phyloP scores from a whole-genome alignment of 169 alveolate species.

The Plasmodium vivax region DNA sequence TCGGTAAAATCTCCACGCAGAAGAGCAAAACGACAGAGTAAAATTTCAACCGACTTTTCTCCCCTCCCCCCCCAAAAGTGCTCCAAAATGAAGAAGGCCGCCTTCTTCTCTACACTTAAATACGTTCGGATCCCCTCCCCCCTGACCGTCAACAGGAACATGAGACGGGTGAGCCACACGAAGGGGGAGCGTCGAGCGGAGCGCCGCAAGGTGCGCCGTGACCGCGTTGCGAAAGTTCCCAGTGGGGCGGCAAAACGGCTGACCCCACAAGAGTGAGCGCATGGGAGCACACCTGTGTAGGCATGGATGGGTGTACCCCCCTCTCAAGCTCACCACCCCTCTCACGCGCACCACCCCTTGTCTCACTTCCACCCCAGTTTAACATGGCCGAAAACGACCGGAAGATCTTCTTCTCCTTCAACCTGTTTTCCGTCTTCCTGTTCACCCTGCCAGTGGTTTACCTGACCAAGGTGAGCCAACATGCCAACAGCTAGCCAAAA shows the following conservation, averaged over 20 bases:
- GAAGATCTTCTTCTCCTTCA: slow-evolving; percentile 50
- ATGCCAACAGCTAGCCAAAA: not conserved
- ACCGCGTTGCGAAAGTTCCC: not conserved
- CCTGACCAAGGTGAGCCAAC: slow-evolving; percentile 24
- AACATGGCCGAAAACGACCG: slow-evolving; percentile 74
- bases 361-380: slow-evolving; percentile 13
- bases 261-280: not conserved
- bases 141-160: not conserved
- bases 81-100: not conserved
- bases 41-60: not conserved
- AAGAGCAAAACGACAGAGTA: not conserved
- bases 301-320: no score
- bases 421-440: slow-evolving; percentile 35
- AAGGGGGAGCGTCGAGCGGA: not conserved
- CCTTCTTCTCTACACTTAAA: not conserved
- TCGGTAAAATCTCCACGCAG: not conserved
- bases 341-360: not conserved
- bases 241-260: not conserved
- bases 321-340: not conserved
- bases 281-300: not conserved
- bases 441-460: slow-evolving; percentile 34
- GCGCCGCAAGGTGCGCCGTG: not conserved
- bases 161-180: not conserved
- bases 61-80: not conserved
- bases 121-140: not conserved